phyloP scores from a whole-genome alignment of 2,329 filamentous ascomycete genomes.

The Cryoendolithus antarcticus region DNA sequence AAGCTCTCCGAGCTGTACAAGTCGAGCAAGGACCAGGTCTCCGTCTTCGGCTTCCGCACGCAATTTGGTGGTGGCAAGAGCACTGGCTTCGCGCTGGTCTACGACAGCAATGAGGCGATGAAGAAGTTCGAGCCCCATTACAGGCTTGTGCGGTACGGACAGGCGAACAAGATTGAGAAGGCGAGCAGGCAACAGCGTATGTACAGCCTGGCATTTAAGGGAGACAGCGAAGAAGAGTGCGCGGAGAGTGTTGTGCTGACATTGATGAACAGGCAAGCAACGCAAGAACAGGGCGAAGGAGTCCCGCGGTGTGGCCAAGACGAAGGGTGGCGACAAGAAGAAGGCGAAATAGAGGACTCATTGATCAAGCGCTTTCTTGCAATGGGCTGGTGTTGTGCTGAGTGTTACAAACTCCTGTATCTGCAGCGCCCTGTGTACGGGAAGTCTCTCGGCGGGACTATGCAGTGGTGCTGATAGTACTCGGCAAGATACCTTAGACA shows the following conservation, averaged over 20 bases:
- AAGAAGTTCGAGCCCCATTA: slow-evolving; percentile 99
- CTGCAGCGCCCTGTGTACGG: too few relatives aligned
- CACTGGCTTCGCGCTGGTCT: slow-evolving; percentile 96
- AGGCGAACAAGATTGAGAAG: slow-evolving; percentile 91
- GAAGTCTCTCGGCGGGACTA: too few relatives aligned
- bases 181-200: slow-evolving; percentile 97
- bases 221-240: neutral
- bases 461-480: too few relatives aligned
- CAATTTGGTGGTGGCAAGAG: slow-evolving; percentile 99
- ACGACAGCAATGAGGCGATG: slow-evolving; percentile 95
- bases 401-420: too few relatives aligned
- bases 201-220: slow-evolving; percentile 33
- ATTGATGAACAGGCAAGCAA: slow-evolving; percentile 72
- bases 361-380: slow-evolving; percentile 2
- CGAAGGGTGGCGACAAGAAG: slow-evolving; percentile 95
- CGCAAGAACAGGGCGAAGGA: slow-evolving; percentile 99
- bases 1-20: slow-evolving; percentile 97
- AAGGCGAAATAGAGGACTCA: slow-evolving; percentile 33
- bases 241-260: slow-evolving; percentile 8
- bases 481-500: too few relatives aligned
- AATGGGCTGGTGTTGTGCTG: too few relatives aligned
- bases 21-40: slow-evolving; percentile 93
- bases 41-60: slow-evolving; percentile 95
- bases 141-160: slow-evolving; percentile 86
- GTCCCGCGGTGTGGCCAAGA: slow-evolving; percentile 94